Percentiles rank a stretch among this genome's conserved stretches.
Evolutionary conservation across 1,284 basidiomycete species (phyloP).

Genomic region (Coriolopsis trogii): DNA sequence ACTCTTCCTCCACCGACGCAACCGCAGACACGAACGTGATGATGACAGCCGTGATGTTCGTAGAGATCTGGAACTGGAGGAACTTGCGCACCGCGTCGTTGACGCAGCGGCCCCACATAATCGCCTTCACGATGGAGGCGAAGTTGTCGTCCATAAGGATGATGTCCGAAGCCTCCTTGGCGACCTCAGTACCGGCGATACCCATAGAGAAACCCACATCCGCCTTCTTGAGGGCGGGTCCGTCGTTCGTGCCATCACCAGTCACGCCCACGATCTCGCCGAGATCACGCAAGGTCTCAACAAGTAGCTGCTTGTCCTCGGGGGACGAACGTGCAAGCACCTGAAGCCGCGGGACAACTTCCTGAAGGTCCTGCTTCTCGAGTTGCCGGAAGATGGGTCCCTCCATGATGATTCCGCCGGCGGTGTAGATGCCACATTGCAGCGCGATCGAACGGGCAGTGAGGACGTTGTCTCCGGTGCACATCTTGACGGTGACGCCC

Average conservation of each 20-base stretch:
- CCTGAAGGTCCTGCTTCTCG: slow-evolving; percentile 55
- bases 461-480: slow-evolving; percentile 96
- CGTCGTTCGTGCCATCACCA: slow-evolving; percentile 98
- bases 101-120: slow-evolving; percentile 99
- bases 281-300: slow-evolving; percentile 84
- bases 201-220: slow-evolving; percentile 98
- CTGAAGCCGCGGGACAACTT: slow-evolving; percentile 71
- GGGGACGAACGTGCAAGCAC: slow-evolving; percentile 95
- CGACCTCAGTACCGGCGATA: slow-evolving; percentile 97
- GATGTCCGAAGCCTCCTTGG: slow-evolving; percentile 98
- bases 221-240: slow-evolving; percentile 93
- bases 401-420: slow-evolving; percentile 96
- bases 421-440: slow-evolving; percentile 93
- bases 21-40: slow-evolving; percentile 94
- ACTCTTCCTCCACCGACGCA: slow-evolving; percentile 75
- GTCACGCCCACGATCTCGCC: slow-evolving; percentile 97
- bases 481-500: slow-evolving; percentile 98
- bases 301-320: slow-evolving; percentile 94
- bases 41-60: slow-evolving; percentile 94
- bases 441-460: slow-evolving; percentile 93
- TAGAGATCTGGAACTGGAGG: slow-evolving; percentile 96
- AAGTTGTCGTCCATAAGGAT: slow-evolving; percentile 99
- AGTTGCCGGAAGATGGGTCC: slow-evolving; percentile 80
- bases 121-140: slow-evolving; percentile 92
- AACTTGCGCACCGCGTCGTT: slow-evolving; percentile 98